Evolutionary conservation across 139 green algal species (phyloP).

Genomic region (Chlorella sp.): DNA sequence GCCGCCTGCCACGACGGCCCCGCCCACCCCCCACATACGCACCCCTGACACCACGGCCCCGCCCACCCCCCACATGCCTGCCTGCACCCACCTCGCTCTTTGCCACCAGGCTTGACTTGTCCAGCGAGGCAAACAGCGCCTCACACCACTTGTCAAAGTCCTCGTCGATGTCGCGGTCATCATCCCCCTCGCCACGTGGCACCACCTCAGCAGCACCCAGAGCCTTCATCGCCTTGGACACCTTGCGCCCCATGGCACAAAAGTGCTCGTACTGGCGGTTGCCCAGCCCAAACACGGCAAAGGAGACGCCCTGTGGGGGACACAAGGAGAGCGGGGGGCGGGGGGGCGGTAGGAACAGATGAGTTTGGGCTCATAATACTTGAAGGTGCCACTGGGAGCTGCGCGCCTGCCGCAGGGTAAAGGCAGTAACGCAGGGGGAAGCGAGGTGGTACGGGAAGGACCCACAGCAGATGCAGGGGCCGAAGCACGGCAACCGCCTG

Average conservation of each 20-base stretch:
- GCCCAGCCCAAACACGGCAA: conserved; percentile 94
- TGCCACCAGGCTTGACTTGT: conserved; percentile 24
- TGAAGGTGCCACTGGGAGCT: not conserved
- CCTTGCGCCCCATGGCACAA: conserved; percentile 83
- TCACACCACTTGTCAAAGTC: conserved; percentile 93
- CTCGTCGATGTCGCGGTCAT: conserved; percentile 93
- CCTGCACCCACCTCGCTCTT: not conserved
- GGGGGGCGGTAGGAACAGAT: not conserved
- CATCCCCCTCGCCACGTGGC: conserved; percentile 85
- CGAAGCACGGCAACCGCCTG: not conserved
- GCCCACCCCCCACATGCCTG: not conserved
- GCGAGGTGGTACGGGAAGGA: not conserved
- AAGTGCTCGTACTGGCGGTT: conserved; percentile 99
- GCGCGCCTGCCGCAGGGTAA: not conserved
- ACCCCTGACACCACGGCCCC: not conserved
- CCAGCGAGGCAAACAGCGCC: conserved; percentile 71
- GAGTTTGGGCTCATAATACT: too few species aligned
- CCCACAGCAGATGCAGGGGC: not conserved
- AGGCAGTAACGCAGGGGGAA: too few species aligned
- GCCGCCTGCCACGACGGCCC: not conserved
- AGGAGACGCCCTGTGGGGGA: conserved; percentile 65
- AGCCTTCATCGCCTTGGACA: conserved; percentile 72
- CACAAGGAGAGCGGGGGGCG: not conserved
- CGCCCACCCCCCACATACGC: too few species aligned
- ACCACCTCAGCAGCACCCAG: conserved; percentile 78